Evolutionary conservation across 768 basidiomycete species (phyloP), one percentile per base, ranked within the genome.

Genomic region (Amanita polypyramis): DNA sequence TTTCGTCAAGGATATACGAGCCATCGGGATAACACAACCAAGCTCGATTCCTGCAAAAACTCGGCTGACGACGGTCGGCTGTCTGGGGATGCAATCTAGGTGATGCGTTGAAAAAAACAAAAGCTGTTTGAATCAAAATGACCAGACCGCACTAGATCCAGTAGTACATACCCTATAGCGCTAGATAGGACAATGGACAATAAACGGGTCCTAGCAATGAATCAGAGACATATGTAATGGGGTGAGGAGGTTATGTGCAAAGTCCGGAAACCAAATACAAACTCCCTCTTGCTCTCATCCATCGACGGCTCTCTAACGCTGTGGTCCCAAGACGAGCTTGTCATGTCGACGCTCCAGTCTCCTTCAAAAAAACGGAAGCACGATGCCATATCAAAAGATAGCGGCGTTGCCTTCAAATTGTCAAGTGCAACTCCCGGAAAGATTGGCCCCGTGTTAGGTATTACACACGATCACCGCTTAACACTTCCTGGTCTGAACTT

Each of bases 301-400:
- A 44, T 51, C 50, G n/a, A 8, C 25, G 15, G 17, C 33, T 37
- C 19, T 30, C 25, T 42, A n/a, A 39, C 6, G 25, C 20, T 30
- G 6, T 7, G 17, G 21, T 29, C 27, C 34, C 47, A 49, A 53
- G 55, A 57, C 63, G 59, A 60, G 50, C 32, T 49, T 42, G 46
- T 23, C 47, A 70, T 70, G 66, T 60, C 66, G 49, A 58, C 57
- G 40, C 56, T 61, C 43, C 67, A 66, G 55, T 57, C 63, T 54
- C 49, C 53, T 51, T 66, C 65, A 63, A 75, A 74, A 54, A 75
- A 74, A 52, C 61, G 63, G 59, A 72, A 70, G 60, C 61, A 63
- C 46, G 64, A 64, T 15, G 44, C 51, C 47, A 59, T 59, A 45
- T 54, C 59, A 15, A 58, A 60, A 39, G 57, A 59, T 20, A 52